Evolutionary conservation across 495 filamentous ascomycete species (phyloP), one percentile per base, ranked within the genome.

Genomic region (Penicillium bialowiezense): DNA sequence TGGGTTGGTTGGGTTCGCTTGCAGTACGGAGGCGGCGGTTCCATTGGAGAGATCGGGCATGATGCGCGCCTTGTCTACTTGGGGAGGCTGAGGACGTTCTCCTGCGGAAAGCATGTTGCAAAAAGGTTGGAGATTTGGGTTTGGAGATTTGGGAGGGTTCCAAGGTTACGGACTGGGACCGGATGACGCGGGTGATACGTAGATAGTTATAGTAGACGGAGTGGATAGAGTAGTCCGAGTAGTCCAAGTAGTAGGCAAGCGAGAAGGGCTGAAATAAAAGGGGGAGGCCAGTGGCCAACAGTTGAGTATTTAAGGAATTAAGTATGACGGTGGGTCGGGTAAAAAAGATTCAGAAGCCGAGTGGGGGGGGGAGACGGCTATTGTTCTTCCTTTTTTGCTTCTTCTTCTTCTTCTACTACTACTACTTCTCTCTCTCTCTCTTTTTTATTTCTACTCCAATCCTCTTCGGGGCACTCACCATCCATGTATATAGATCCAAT

Each of bases 21-120:
- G 23, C 17, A 48, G 51, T 52, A 62, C 53, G 43, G 55, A 40
- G 14, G 56, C 52, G 44, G 40, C 55, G 56, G 47, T 61, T 8
- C 41, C 37, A 36, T 58, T 64, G 51, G 54, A 15, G 5, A 62
- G 46, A 20, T 52, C 41, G 29, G 61, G 46, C 61, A 62, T 62
- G 44, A 45, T 53, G 47, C 38, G 54, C 29, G 48, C 38, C 49
- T 54, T 58, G 55, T 64, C 58, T 55, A 64, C 49, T 32, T 52
- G 45, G 21, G 59, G 39, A 41, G 55, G 62, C 56, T 68, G 67
- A 41, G 56, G 64, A 13, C 65, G 62, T 62, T 72, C 66, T 21
- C 68, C 71, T 45, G 73, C 58, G 47, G 68, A 73, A 47, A 79
- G 59, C 75, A 77, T 77, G 52, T 41, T 72, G 63, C n/a, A n/a